Evolutionary conservation across 805 yeast genomes (phyloP).

Genomic region (Candida chauliodis): DNA sequence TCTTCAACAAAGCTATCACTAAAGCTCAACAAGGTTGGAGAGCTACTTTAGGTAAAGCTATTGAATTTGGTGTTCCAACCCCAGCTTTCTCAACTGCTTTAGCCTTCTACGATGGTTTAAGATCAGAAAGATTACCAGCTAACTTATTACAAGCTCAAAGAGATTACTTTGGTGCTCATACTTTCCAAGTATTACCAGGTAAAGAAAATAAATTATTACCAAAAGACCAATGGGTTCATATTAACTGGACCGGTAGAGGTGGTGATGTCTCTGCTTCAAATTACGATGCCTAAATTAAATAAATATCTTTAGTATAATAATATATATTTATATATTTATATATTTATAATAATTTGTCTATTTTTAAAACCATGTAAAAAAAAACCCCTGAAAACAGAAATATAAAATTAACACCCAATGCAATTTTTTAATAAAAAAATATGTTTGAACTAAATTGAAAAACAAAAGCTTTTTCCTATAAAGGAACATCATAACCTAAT

Average conservation of each 20-base stretch:
- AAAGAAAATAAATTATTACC: slow-evolving; percentile 72
- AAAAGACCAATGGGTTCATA: slow-evolving; percentile 79
- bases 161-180: slow-evolving; percentile 99
- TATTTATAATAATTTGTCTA: background rate
- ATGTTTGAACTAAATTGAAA: background rate
- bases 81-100: slow-evolving; percentile 98
- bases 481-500: slow-evolving; percentile 27
- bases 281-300: slow-evolving; percentile 69
- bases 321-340: background rate
- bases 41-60: slow-evolving; percentile 73
- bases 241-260: slow-evolving; percentile 99
- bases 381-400: no score
- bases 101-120: slow-evolving; percentile 97
- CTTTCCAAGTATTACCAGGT: slow-evolving; percentile 93
- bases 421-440: background rate
- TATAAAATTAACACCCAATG: no score
- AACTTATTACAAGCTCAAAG: slow-evolving; percentile 99
- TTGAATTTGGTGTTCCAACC: slow-evolving; percentile 87
- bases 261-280: slow-evolving; percentile 96
- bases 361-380: background rate
- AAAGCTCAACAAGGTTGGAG: slow-evolving; percentile 98
- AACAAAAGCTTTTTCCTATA: slow-evolving; percentile 9
- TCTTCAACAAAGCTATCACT: slow-evolving; percentile 86
- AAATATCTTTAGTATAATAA: background rate
- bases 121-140: slow-evolving; percentile 94